Evolutionary conservation across 2,329 filamentous ascomycete genomes (phyloP).

Genomic region (Parastagonospora avenae): DNA sequence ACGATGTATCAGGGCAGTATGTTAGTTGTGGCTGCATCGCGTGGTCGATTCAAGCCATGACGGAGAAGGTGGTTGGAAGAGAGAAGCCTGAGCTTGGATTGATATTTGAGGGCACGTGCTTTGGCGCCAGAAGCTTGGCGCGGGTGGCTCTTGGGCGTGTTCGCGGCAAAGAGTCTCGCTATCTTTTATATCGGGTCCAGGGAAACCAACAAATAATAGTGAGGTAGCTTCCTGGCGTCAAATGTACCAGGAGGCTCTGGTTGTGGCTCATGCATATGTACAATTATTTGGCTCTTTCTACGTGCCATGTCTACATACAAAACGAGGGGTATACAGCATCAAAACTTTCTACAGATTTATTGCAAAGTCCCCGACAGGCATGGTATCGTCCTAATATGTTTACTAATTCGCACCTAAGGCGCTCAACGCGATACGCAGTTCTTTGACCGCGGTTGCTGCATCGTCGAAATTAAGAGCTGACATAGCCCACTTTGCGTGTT

Average conservation of each 20-base stretch:
- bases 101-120: conserved; percentile 15
- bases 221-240: no score
- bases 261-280: not conserved
- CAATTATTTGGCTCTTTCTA: not conserved
- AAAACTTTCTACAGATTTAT: not conserved
- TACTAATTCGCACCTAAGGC: conserved; percentile 66
- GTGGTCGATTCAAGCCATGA: conserved; percentile 4
- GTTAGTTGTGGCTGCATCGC: conserved; percentile 11
- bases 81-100: conserved; percentile 7
- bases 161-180: no score
- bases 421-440: conserved; percentile 76
- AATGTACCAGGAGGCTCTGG: not conserved
- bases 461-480: conserved; percentile 97
- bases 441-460: conserved; percentile 83
- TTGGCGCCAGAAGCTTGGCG: conserved; percentile 18
- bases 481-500: conserved; percentile 96
- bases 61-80: conserved; percentile 8
- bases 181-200: not conserved
- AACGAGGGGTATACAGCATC: conserved; percentile 5
- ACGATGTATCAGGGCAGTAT: not conserved
- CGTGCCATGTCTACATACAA: not conserved
- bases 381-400: not conserved
- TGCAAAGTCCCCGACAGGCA: not conserved
- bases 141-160: not conserved
- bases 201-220: not conserved